Conservation (phyloP, 169 alveolate genomes). For the Plasmodium blacklocki region DNA sequence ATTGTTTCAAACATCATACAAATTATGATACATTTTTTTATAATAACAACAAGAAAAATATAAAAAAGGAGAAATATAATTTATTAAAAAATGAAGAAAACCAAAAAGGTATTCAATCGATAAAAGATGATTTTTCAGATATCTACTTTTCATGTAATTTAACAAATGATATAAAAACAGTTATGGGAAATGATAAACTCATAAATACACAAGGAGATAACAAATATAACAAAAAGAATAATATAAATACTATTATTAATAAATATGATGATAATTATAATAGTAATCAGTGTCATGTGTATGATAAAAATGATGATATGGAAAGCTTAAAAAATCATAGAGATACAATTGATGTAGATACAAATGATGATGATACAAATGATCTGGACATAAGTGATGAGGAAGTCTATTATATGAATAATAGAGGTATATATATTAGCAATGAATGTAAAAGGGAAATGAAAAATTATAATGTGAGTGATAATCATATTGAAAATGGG, state of each 20-base stretch:
- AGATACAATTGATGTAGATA: neutral
- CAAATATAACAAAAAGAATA: neutral
- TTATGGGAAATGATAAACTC: too few species aligned
- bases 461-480: neutral
- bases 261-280: neutral
- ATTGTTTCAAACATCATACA: too few species aligned
- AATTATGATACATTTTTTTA: too few species aligned
- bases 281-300: neutral
- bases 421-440: neutral
- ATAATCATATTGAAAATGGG: neutral
- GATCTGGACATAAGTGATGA: neutral
- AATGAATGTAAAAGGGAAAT: neutral
- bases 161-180: too few species aligned
- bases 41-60: too few species aligned
- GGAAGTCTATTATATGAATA: neutral
- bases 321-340: neutral
- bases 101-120: too few species aligned
- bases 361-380: neutral
- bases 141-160: too few species aligned
- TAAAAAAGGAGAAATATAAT: too few species aligned
- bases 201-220: too few species aligned
- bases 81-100: too few species aligned
- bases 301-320: too few species aligned
- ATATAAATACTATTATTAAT: neutral
- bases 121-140: too few species aligned